Base-by-base conservation (phyloP, 2,329 filamentous ascomycete genomes). In the Fusarium tjaetaba region DNA sequence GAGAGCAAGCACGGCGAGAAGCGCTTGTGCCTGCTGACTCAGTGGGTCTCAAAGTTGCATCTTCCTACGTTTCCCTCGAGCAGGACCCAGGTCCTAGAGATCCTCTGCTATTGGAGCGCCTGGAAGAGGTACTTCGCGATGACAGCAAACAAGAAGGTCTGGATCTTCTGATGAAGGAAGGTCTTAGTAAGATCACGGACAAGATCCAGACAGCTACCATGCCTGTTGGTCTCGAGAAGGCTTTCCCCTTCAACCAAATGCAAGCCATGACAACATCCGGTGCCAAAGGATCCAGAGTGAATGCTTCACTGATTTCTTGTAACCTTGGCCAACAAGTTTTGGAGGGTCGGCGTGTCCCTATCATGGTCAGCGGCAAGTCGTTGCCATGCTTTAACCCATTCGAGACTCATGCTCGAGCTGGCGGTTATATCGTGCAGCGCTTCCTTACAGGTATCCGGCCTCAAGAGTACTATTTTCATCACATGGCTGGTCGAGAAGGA, bases 381-480 rank as follows among this genome's bases (percentile, higher is more conserved):
- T 82, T 99, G 66, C 96, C 96, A 11, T 98, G 95, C 79, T 99
- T 98, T 85, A 93, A 91, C 78, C 93, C 95, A 2, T 98, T 93
- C 78, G 96, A 99, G 77, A 96, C 95, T 2, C 91, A 95, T 75
- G 89, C 97, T 11, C 89, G 95, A 76, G 96, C 96, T 58, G 95
- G 95, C 78, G 96, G 96, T 24, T 99, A 97, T 83, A 94, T 99
- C 73, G 93, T 94, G 56, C 94, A 97, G 79, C 94, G 96, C 81
- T 99, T 99, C 89, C 93, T 99, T 87, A 99, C 97, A 30, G 96
- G 96, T 68, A 96, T 99, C 70, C 91, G 96, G 61, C 96, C 96
- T 9, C 96, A 99, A 79, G 97, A 99, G 81, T 99, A 98, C 82
- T 99, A 96, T 82, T 99, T 99, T 87, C 96, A 99, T 89, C 95